A percentile compares a stretch with the other conserved stretches of the same genome.
These are phyloP conservation scores for Manihot esculenta DNA, from an alignment of 441 rosid species.

Conservation along the genomic window DNA sequence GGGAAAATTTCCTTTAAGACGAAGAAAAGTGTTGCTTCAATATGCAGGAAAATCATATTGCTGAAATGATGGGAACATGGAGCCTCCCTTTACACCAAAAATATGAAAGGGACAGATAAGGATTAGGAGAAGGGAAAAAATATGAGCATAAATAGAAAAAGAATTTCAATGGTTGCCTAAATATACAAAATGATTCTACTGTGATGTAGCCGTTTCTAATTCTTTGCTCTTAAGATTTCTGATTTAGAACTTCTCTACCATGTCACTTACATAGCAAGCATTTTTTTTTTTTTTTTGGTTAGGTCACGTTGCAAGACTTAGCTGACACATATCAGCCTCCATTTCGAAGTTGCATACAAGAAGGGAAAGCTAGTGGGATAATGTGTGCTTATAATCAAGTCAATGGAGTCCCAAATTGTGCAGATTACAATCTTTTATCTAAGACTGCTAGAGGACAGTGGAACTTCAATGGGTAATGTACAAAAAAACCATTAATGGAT, in stretches of 20 bases:
- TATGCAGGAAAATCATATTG: background rate
- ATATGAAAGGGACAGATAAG: no score
- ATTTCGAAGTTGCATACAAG: slow-evolving; percentile 63
- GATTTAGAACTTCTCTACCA: background rate
- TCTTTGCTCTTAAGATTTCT: background rate
- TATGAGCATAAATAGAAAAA: no score
- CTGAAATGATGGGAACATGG: background rate
- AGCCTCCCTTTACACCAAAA: background rate
- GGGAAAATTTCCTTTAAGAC: no score
- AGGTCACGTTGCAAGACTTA: slow-evolving; percentile 75
- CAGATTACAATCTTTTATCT: slow-evolving; percentile 61
- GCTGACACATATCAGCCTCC: slow-evolving; percentile 95
- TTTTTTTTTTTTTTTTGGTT: background rate
- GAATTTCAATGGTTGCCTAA: no score
- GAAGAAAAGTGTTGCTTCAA: background rate
- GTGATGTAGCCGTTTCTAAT: background rate
- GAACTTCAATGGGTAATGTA: slow-evolving; percentile 69
- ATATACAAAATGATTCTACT: no score
- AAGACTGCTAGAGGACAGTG: slow-evolving; percentile 64
- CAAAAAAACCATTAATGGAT: background rate
- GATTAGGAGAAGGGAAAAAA: no score
- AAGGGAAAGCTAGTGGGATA: slow-evolving; percentile 77
- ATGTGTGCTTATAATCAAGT: slow-evolving; percentile 90
- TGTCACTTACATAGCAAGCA: background rate
- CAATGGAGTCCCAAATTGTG: slow-evolving; percentile 86